Evolutionary conservation across 2,329 filamentous ascomycete species (phyloP), one percentile per base, ranked within the genome.

Genomic region (Fusarium nanum): DNA sequence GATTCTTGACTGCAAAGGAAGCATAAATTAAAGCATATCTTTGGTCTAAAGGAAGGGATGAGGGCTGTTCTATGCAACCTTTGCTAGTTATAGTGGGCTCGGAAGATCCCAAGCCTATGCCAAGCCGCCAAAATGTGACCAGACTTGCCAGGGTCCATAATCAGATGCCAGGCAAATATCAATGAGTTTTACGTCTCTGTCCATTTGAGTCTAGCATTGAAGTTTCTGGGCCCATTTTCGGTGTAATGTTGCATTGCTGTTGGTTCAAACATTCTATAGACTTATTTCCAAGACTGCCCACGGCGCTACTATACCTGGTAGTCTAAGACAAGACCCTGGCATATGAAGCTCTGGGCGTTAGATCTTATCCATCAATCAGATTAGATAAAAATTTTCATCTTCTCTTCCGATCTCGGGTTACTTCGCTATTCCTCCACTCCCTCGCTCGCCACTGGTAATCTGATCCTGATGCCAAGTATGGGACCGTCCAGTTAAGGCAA

Each of bases 331-430:
- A 53, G 34, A 12, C 49, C 49, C 49, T 41, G 49, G 23, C 10
- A 30, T 18, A 55, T 45, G 42, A 64, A 64, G 58, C 42, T 37
- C 37, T 46, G 30, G 54, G 20, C 46, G 52, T 45, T 60, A 53
- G 64, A 73, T 73, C 70, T 73, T 55, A 73, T 71, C 70, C 57
- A 57, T 68, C 60, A 60, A 73, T 72, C 70, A 67, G 70, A 72
- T 72, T 68, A 73, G 70, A 72, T 72, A 47, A 62, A 71, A 57
- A 22, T 42, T 56, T 59, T 52, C 56, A 54, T 44, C 37, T 63
- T 52, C 58, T 45, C 57, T 72, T 67, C 69, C 68, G 60, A 69
- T 67, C 60, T 70, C 63, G 67, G 67, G 50, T 60, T 45, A 25
- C 20, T 46, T 62, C 16, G 8, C 30, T 48, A 23, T 34, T 27